Conservation (phyloP, 495 filamentous ascomycete species). For the Hypoxylon perforatum region DNA sequence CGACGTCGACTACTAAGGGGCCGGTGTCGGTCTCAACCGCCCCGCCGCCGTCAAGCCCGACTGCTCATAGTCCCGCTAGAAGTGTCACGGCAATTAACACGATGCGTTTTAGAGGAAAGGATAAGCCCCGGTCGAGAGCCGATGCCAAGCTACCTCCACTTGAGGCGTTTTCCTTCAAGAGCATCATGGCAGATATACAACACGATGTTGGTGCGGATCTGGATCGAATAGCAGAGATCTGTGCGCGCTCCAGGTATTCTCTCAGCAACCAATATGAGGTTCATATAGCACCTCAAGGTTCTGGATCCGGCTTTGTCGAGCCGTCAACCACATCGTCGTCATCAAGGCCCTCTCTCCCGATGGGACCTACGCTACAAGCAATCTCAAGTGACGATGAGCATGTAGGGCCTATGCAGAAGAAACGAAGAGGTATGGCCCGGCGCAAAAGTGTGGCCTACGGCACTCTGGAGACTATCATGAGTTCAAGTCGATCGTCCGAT, state of each 20-base stretch:
- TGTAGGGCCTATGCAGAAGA: constrained; percentile 28
- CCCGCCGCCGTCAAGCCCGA: constrained; percentile 11
- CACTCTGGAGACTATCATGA: constrained; percentile 68
- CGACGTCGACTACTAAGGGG: constrained; percentile 36
- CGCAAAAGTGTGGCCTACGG: constrained; percentile 61
- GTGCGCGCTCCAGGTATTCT: constrained; percentile 64
- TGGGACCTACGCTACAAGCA: constrained; percentile 61
- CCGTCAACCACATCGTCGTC: constrained; percentile 11
- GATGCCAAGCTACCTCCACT: constrained; percentile 58
- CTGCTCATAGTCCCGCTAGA: constrained; percentile 21
- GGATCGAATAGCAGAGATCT: constrained; percentile 69
- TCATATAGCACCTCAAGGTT: constrained; percentile 66
- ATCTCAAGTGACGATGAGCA: constrained; percentile 62
- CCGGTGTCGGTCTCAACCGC: constrained; percentile 22
- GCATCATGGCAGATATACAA: constrained; percentile 64
- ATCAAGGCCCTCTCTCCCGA: constrained; percentile 33
- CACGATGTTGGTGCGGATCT: constrained; percentile 59
- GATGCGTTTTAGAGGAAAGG: constrained; percentile 46
- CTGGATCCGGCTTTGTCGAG: constrained; percentile 51
- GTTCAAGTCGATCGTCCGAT: constrained; percentile 65
- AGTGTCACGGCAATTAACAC: constrained; percentile 37
- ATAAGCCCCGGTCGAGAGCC: constrained; percentile 25
- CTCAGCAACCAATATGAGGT: constrained; percentile 69
- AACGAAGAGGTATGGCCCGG: constrained; percentile 46
- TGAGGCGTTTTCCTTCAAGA: constrained; percentile 69